Conservation (phyloP, 169 alveolate genomes). For the Eimeria acervulina region DNA sequence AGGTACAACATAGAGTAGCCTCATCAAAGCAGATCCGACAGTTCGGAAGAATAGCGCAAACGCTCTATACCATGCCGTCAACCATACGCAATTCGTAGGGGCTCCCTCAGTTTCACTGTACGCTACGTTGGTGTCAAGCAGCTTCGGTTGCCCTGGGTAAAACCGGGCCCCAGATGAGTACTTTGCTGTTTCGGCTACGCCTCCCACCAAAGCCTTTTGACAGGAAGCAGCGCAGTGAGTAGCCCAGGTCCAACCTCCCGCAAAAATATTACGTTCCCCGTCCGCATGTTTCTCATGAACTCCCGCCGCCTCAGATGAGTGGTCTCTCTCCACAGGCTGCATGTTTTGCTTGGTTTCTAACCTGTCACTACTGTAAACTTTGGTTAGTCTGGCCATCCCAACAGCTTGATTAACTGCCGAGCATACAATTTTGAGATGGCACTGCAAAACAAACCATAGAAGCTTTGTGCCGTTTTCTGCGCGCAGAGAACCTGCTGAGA, state of each 20-base stretch:
- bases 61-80: background rate
- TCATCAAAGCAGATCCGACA: conserved; percentile 16
- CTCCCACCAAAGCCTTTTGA: background rate
- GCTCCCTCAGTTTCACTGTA: background rate
- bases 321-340: background rate
- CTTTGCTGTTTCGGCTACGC: background rate
- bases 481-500: background rate
- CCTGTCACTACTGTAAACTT: background rate
- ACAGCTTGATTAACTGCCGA: background rate
- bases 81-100: background rate
- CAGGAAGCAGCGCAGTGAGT: background rate
- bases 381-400: background rate
- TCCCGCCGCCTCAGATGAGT: background rate
- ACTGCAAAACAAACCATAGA: background rate
- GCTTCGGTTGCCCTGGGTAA: conserved; percentile 24
- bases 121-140: background rate
- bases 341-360: background rate
- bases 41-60: conserved; percentile 10
- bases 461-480: background rate
- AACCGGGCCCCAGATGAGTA: background rate
- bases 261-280: background rate
- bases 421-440: background rate
- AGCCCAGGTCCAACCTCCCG: background rate
- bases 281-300: background rate
- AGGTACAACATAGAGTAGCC: conserved; percentile 56